These are phyloP conservation scores for Rhodamnia argentea DNA, from an alignment of 345 rosid species.

Conservation along the genomic window DNA sequence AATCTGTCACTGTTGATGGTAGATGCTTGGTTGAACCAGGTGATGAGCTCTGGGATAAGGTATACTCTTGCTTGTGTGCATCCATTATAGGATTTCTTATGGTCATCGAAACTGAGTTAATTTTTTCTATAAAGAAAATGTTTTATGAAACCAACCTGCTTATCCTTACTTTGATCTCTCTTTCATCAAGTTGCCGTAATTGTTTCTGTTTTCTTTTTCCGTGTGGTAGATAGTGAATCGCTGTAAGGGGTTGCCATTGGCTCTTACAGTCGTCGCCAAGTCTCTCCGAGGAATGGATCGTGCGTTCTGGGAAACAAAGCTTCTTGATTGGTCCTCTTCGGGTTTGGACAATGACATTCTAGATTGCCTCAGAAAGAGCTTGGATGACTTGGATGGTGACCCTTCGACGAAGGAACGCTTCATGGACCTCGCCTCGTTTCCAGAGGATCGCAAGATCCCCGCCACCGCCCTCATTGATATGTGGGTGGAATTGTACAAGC, in stretches of 20 bases:
- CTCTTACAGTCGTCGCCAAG: not conserved
- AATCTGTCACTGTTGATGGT: not conserved
- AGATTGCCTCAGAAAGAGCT: conserved; percentile 31
- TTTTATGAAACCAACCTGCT: no score
- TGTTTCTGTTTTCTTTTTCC: not conserved
- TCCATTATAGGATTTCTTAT: not conserved
- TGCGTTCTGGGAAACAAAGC: not conserved
- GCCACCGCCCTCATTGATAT: conserved; percentile 38
- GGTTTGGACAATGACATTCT: conserved; percentile 16
- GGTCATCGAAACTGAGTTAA: not conserved
- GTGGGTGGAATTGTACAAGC: conserved; percentile 36
- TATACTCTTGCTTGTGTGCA: not conserved
- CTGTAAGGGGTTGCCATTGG: not conserved
- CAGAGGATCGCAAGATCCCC: conserved; percentile 41
- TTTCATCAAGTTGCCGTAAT: no score
- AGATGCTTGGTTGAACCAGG: not conserved
- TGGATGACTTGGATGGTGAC: conserved; percentile 19
- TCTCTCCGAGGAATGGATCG: conserved; percentile 7
- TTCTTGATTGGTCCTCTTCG: conserved; percentile 7
- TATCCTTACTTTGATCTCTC: no score
- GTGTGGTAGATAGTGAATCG: not conserved
- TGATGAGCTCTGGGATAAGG: not conserved
- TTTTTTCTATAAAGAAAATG: no score
- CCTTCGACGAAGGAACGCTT: conserved; percentile 27
- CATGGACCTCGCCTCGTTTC: conserved; percentile 50